A percentile compares a stretch with the other conserved stretches of the same genome.
Evolutionary conservation across 2,329 filamentous ascomycete genomes (phyloP).

Genomic region (Aspergillus viridinutans): DNA sequence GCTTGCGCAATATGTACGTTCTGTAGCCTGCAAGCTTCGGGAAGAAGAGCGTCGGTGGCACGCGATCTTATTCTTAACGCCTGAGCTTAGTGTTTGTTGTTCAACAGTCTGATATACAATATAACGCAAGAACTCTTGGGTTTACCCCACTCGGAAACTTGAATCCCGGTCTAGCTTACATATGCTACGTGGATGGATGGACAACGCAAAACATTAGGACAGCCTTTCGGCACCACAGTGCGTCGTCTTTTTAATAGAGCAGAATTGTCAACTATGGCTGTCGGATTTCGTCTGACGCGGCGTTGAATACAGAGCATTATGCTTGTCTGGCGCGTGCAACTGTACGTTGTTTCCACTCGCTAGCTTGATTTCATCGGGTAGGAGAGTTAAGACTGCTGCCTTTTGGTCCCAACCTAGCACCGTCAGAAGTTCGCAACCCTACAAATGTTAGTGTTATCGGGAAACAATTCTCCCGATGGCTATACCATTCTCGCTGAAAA

Average conservation of each 20-base stretch:
- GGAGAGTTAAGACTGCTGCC: neutral
- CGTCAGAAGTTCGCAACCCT: neutral
- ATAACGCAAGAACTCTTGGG: neutral
- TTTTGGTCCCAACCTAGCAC: neutral
- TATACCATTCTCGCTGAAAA: neutral
- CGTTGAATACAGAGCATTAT: neutral
- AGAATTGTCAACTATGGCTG: neutral
- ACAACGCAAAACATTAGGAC: neutral
- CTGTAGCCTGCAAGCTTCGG: neutral
- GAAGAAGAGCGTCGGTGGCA: neutral
- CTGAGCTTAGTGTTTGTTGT: neutral
- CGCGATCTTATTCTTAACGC: neutral
- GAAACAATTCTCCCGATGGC: neutral
- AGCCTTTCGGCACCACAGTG: neutral
- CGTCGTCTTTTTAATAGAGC: neutral
- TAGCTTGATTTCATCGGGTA: neutral
- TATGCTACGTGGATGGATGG: neutral
- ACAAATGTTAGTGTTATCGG: no score
- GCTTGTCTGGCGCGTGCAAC: neutral
- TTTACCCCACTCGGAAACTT: neutral
- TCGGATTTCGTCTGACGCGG: neutral
- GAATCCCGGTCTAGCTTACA: neutral
- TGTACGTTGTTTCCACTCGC: neutral
- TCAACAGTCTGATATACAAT: neutral
- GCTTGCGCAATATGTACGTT: neutral